Evolutionary conservation across 2,329 filamentous ascomycete genomes (phyloP), one percentile per base, ranked within the genome.

Genomic region (Claviceps sp.): DNA sequence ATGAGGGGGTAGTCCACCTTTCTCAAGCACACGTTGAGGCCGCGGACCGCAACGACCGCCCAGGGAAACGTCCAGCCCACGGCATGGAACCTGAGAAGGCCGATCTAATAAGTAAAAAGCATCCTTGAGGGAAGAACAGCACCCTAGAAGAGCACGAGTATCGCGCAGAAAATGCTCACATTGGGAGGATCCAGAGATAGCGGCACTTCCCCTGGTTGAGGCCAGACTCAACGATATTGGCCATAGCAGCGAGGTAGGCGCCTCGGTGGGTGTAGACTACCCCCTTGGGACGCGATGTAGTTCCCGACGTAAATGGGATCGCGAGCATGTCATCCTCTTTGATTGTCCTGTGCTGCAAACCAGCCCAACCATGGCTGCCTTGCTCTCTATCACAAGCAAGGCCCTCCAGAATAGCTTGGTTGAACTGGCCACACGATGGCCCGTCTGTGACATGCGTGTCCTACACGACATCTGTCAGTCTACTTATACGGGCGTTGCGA

Each of bases 1-100:
- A 98, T 95, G 54, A 91, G 75, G 0, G 87, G 81, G 64, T 98
- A 98, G 68, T 97, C 89, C 57, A 98, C 88, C 72, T 95, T 97
- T 55, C 93, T 80, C 18, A 98, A 74, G 61, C 90, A 96, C 65
- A 95, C 89, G 66, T 97, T 89, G 3, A 91, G 94, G 18, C 91
- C 93, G 55, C 93, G 77, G 4, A 93, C 89, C 1, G 89, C 88
- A 11, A 88, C 94, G n/a, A 96, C 78, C 1, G 90, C 79, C 93
- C 90, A 95, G 0, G 88, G 88, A 61, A 91, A 94, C 1, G 87
- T 90, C 88, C 87, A 93, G n/a, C 77, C 82, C 48, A 81, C 71
- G 37, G 81, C 80, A 60, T 85, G 82, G 59, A 85, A 85, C 69
- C 76, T 76, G 13, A 38, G 42, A 4, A 5, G 4, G 55, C n/a